Evolutionary conservation across 2,329 filamentous ascomycete species (phyloP).

Genomic region (Xenosphaeropsis pyriputrescens): DNA sequence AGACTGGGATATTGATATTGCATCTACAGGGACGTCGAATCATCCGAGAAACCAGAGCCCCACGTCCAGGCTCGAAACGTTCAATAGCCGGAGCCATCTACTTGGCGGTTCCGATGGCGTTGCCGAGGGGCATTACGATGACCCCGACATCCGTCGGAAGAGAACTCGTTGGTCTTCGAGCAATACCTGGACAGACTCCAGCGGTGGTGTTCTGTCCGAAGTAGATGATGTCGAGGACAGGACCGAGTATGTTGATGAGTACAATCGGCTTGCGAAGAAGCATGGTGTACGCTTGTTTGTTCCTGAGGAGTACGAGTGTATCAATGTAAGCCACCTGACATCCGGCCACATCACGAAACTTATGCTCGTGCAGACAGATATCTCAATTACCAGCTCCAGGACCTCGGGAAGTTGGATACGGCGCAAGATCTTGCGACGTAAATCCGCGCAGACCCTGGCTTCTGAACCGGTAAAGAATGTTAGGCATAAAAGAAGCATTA

Average conservation of each 20-base stretch:
- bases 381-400: slow-evolving; percentile 1
- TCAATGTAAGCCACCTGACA: slow-evolving; percentile 6
- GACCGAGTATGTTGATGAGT: slow-evolving; percentile 35
- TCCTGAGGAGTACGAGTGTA: slow-evolving; percentile 9
- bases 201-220: slow-evolving; percentile 31
- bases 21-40: too few relatives aligned
- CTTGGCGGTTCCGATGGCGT: not conserved
- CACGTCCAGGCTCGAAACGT: too few relatives aligned
- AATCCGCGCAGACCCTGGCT: slow-evolving; percentile 18
- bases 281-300: slow-evolving; percentile 28
- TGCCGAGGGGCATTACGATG: slow-evolving; percentile 6
- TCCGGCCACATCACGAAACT: too few relatives aligned
- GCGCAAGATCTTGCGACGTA: slow-evolving; percentile 21
- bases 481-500: slow-evolving; percentile 36
- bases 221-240: slow-evolving; percentile 33
- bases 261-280: slow-evolving; percentile 45
- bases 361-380: too few relatives aligned
- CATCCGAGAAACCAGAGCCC: too few relatives aligned
- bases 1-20: too few relatives aligned
- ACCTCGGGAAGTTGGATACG: slow-evolving; percentile 22
- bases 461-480: slow-evolving; percentile 15
- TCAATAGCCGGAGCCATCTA: too few relatives aligned
- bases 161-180: slow-evolving; percentile 21
- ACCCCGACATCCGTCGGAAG: slow-evolving; percentile 1
- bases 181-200: slow-evolving; percentile 42